These are phyloP conservation scores for Tulasnella sp. DNA, from an alignment of 768 basidiomycete species.

Conservation along the genomic window DNA sequence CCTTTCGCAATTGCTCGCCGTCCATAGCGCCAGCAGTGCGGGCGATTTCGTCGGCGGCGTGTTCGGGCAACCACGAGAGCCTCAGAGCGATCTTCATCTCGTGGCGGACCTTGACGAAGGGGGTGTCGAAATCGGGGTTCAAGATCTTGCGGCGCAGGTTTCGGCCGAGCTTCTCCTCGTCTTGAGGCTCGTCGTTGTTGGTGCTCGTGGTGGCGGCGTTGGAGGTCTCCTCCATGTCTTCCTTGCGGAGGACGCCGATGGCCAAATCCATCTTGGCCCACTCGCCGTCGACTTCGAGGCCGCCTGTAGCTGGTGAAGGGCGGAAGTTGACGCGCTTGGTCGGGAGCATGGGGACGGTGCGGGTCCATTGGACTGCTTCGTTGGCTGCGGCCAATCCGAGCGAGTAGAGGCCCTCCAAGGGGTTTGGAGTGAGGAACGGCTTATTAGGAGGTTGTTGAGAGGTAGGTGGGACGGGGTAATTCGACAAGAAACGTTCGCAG, in stretches of 20 bases:
- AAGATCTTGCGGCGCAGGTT: slow-evolving; percentile 32
- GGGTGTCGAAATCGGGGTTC: slow-evolving; percentile 48
- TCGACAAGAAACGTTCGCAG: slow-evolving; percentile 42
- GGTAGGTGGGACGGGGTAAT: slow-evolving; percentile 54
- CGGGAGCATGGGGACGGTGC: slow-evolving; percentile 27
- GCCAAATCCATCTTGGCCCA: slow-evolving; percentile 60
- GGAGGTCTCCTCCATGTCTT: slow-evolving; percentile 18
- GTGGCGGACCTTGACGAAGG: slow-evolving; percentile 57
- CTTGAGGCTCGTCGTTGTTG: slow-evolving; percentile 1
- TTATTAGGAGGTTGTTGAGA: slow-evolving; percentile 59
- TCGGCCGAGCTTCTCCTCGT: slow-evolving; percentile 20
- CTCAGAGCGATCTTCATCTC: slow-evolving; percentile 49
- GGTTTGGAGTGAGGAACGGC: slow-evolving; percentile 55
- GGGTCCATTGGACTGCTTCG: slow-evolving; percentile 21
- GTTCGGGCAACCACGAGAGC: slow-evolving; percentile 23
- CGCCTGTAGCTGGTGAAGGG: slow-evolving; percentile 40
- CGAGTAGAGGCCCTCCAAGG: slow-evolving; percentile 46
- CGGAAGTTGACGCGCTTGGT: slow-evolving; percentile 28
- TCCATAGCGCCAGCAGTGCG: background rate
- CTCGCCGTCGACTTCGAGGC: slow-evolving; percentile 48
- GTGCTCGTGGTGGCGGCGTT: background rate
- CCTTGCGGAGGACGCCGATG: slow-evolving; percentile 46
- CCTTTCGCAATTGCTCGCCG: slow-evolving; percentile 19
- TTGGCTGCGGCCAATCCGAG: slow-evolving; percentile 46
- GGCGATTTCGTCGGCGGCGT: slow-evolving; percentile 5